Evolutionary conservation across 1,284 basidiomycete species (phyloP).

Genomic region (Leccinum fallax): DNA sequence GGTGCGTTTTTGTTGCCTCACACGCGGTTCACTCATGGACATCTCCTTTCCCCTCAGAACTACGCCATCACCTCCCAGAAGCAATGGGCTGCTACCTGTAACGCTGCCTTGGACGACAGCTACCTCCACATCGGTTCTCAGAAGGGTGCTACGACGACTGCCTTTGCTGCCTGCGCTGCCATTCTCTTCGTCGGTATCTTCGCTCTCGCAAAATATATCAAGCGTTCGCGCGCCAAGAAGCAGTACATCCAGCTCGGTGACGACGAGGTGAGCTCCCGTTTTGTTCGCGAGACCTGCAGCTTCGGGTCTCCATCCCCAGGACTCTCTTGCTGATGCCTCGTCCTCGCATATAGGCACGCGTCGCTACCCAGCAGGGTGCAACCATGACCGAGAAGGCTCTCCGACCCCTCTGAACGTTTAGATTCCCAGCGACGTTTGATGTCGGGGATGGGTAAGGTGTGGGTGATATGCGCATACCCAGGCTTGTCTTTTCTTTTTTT

Average conservation of each 20-base stretch:
- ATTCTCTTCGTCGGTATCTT: conserved; percentile 41
- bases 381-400: conserved; percentile 35
- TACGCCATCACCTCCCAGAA: conserved; percentile 68
- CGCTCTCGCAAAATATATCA: conserved; percentile 42
- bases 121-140: conserved; percentile 39
- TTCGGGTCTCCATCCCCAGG: conserved; percentile 17
- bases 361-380: conserved; percentile 21
- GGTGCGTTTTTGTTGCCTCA: conserved; percentile 50
- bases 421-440: not conserved
- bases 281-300: conserved; percentile 1
- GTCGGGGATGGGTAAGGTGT: not conserved
- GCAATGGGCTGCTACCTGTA: conserved; percentile 67
- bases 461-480: conserved; percentile 1
- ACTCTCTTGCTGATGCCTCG: conserved; percentile 1
- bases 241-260: conserved; percentile 55
- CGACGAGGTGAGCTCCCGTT: conserved; percentile 55
- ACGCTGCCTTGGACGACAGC: conserved; percentile 34
- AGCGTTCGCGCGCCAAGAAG: conserved; percentile 47
- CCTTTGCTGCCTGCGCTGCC: conserved; percentile 49
- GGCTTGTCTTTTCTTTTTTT: conserved; percentile 3
- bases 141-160: conserved; percentile 40
- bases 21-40: conserved; percentile 5
- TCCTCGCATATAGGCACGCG: conserved; percentile 19
- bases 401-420: conserved; percentile 25
- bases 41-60: conserved; percentile 41